Evolutionary conservation across 192 early-diverging fungal genomes (phyloP), one percentile per base, ranked within the genome.

Genomic region (Dissophora ornata): DNA sequence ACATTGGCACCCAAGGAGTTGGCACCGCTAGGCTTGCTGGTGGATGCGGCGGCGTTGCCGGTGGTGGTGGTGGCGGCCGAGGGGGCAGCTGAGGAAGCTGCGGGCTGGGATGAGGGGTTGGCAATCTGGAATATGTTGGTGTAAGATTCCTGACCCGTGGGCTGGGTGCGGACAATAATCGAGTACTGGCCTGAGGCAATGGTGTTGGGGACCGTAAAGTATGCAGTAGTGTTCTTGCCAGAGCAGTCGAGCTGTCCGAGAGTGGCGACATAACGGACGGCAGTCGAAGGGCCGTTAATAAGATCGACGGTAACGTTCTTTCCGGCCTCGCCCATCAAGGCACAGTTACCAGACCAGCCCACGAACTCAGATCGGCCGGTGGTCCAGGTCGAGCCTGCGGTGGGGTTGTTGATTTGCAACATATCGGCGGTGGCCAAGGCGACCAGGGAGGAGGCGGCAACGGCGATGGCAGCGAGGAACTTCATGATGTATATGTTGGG

Each of bases 331-430:
- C 65, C 65, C 65, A 67, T 57, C 29, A 46, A 46, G 18, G 42
- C 29, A 22, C 65, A 67, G 55, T 40, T 67, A 34, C 65, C 65
- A 24, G 33, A 33, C 65, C 65, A 67, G 45, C 46, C 65, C 10
- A 67, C 29, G n/a, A 26, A 57, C 0, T 40, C 40, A 10, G 65
- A 7, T 1, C 26, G 21, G 25, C 46, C 65, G 5, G 32, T 33
- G 30, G 40, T 67, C 65, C 65, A 67, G 55, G 21, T 28, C 2
- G 54, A 33, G 32, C 47, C 55, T 4, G 2, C 5, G 16, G 65
- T 67, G 12, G 65, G 65, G 65, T 67, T 67, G 47, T 50, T 55
- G 34, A 67, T 49, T 55, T 67, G 65, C 4, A 67, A 29, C 65
- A 67, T 67, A 30, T 67, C 65, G 8, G 65, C 65, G 33, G 54